Percentiles rank a stretch among this genome's conserved stretches.
Evolutionary conservation across 768 basidiomycete genomes (phyloP).

Genomic region (Paxillus ammoniavirescens): DNA sequence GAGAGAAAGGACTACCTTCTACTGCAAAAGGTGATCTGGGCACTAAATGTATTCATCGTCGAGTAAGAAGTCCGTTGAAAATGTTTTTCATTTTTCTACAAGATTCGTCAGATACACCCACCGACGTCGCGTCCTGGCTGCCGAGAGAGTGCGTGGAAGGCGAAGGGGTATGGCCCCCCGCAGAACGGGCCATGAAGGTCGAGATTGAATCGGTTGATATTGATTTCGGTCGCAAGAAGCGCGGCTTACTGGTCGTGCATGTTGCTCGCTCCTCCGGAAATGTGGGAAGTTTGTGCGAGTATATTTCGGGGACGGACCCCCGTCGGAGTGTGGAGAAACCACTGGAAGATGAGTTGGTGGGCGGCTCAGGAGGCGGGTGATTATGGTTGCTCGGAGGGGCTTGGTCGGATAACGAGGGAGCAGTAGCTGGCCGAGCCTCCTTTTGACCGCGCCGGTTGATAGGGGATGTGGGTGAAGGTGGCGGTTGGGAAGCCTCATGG

Average conservation of each 20-base stretch:
- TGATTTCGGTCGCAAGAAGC: constrained; percentile 45
- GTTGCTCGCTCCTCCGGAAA: constrained; percentile 19
- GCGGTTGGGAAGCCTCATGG: constrained; percentile 8
- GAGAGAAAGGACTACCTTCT: not conserved
- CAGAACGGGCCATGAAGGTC: constrained; percentile 18
- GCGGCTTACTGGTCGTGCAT: constrained; percentile 18
- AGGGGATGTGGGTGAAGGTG: constrained; percentile 23
- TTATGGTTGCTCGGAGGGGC: not conserved
- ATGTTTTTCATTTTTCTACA: constrained; percentile 37
- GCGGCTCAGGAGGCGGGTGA: constrained; percentile 2
- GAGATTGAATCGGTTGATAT: constrained; percentile 57
- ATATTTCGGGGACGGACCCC: constrained; percentile 27
- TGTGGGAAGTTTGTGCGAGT: constrained; percentile 5
- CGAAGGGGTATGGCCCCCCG: constrained; percentile 7
- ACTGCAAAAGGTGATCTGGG: not conserved
- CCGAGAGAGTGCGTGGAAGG: constrained; percentile 4
- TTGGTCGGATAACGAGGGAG: constrained; percentile 38
- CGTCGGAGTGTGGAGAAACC: constrained; percentile 19
- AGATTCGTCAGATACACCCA: constrained; percentile 17
- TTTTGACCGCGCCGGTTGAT: constrained; percentile 17
- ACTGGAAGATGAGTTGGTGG: constrained; percentile 3
- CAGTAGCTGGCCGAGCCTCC: constrained; percentile 46
- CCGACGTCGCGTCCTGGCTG: constrained; percentile 6
- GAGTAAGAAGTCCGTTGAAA: constrained; percentile 38
- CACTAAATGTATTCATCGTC: constrained; percentile 28